A percentile compares a stretch with the other conserved stretches of the same genome.
Conservation (phyloP, 2,329 filamentous ascomycete species). For the Cyphellophora europaea region DNA sequence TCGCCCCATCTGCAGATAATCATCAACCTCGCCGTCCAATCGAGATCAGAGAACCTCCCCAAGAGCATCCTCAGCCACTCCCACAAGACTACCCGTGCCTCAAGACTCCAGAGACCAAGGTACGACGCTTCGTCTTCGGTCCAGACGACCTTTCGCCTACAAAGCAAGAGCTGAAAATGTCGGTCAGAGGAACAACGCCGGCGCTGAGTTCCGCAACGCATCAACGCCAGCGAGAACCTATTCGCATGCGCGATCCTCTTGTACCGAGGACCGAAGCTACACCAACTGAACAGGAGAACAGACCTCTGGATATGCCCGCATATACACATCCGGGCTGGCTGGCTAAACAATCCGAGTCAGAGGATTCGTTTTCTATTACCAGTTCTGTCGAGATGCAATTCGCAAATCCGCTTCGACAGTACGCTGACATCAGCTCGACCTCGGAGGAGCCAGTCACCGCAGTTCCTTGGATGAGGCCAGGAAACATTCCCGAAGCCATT, state of each 20-base stretch:
- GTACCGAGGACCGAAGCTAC: background rate
- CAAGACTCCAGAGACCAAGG: background rate
- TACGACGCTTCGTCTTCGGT: background rate
- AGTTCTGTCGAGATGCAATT: background rate
- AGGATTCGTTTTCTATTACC: background rate
- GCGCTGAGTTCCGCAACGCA: background rate
- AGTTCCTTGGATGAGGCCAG: background rate
- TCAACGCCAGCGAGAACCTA: background rate
- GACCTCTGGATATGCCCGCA: background rate
- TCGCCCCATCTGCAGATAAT: too few relatives aligned
- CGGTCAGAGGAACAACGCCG: background rate
- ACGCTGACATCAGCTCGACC: background rate
- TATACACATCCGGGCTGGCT: background rate
- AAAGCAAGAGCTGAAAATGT: slow-evolving; percentile 18
- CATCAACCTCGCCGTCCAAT: too few relatives aligned
- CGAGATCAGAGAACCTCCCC: too few relatives aligned
- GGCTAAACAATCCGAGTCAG: background rate
- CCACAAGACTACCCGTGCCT: too few relatives aligned
- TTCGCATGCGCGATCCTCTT: background rate
- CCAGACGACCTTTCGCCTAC: slow-evolving; percentile 7
- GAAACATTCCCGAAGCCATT: background rate
- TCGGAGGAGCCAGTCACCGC: background rate
- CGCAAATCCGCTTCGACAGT: background rate
- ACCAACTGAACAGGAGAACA: background rate
- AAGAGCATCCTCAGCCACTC: too few relatives aligned